Conservation (phyloP, 2,329 filamentous ascomycete species). For the Dothistroma pini region DNA sequence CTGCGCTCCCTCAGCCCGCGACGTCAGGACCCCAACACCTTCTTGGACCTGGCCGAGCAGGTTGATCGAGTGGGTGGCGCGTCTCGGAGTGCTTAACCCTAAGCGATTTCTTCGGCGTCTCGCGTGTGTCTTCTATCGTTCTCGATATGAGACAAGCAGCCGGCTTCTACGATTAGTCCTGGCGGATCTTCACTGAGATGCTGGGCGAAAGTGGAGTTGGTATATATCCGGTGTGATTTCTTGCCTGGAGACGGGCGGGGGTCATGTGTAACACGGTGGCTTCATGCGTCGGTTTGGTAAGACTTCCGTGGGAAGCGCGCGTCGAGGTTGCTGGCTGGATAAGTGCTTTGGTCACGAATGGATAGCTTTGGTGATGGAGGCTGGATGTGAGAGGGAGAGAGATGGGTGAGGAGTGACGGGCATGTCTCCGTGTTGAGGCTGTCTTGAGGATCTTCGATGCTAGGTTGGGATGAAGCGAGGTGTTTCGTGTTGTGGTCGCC, state of each 20-base stretch:
- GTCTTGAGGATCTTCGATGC: constrained; percentile 50
- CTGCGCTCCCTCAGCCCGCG: constrained; percentile 20
- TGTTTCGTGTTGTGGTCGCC: constrained; percentile 16
- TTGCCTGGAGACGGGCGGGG: constrained; percentile 8
- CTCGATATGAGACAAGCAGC: constrained; percentile 56
- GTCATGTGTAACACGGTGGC: constrained; percentile 41
- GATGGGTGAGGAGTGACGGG: constrained; percentile 49
- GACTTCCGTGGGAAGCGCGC: constrained; percentile 72
- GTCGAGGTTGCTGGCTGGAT: constrained; percentile 69
- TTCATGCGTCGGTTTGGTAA: constrained; percentile 76
- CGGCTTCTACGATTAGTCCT: constrained; percentile 63
- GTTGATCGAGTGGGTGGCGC: constrained; percentile 38
- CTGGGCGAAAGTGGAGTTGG: constrained; percentile 33
- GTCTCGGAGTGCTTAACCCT: constrained; percentile 86
- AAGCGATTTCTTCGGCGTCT: constrained; percentile 66
- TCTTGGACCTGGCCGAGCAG: constrained; percentile 38
- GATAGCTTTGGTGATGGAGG: constrained; percentile 53
- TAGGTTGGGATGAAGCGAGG: constrained; percentile 14
- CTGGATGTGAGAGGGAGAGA: constrained; percentile 43
- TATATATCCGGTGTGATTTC: constrained; percentile 30
- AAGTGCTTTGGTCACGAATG: constrained; percentile 62
- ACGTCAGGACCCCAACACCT: constrained; percentile 2
- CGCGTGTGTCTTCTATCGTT: constrained; percentile 41
- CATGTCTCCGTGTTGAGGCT: constrained; percentile 42
- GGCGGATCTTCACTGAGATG: constrained; percentile 18